phyloP scores from a whole-genome alignment of 2,329 filamentous ascomycete species.

The Fulvia fulva region DNA sequence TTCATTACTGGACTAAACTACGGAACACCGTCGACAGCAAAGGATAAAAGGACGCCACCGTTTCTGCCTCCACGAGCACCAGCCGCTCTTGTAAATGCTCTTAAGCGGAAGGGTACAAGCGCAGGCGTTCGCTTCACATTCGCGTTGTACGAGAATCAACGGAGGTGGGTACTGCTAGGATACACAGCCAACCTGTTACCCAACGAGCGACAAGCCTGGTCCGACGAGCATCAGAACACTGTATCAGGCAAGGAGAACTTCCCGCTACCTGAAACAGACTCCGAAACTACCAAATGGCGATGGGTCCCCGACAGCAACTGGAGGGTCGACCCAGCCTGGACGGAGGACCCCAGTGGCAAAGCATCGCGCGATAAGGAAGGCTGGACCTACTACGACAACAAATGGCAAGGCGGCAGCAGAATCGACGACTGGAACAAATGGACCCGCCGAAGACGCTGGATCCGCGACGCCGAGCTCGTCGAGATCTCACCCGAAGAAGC shows the following conservation, averaged over 20 bases:
- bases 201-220: slow-evolving; percentile 88
- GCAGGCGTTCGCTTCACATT: slow-evolving; percentile 94
- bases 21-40: slow-evolving; percentile 18
- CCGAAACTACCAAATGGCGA: slow-evolving; percentile 61
- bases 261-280: slow-evolving; percentile 63
- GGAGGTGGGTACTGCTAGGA: slow-evolving; percentile 88
- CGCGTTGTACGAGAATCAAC: slow-evolving; percentile 92
- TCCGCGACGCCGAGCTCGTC: slow-evolving; percentile 89
- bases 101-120: slow-evolving; percentile 39
- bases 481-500: slow-evolving; percentile 51
- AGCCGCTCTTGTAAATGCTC: slow-evolving; percentile 31
- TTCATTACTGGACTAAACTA: slow-evolving; percentile 60
- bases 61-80: slow-evolving; percentile 18
- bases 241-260: slow-evolving; percentile 72
- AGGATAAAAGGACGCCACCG: slow-evolving; percentile 29
- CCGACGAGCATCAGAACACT: slow-evolving; percentile 86
- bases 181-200: slow-evolving; percentile 91
- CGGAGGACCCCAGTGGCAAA: slow-evolving; percentile 38
- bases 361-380: slow-evolving; percentile 59
- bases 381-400: slow-evolving; percentile 98
- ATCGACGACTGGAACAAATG: slow-evolving; percentile 94
- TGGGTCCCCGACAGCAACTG: slow-evolving; percentile 86
- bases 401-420: slow-evolving; percentile 87
- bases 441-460: slow-evolving; percentile 92
- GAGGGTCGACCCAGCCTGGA: slow-evolving; percentile 72